Conservation (phyloP, 768 basidiomycete species). For the Tricholomella constricta region DNA sequence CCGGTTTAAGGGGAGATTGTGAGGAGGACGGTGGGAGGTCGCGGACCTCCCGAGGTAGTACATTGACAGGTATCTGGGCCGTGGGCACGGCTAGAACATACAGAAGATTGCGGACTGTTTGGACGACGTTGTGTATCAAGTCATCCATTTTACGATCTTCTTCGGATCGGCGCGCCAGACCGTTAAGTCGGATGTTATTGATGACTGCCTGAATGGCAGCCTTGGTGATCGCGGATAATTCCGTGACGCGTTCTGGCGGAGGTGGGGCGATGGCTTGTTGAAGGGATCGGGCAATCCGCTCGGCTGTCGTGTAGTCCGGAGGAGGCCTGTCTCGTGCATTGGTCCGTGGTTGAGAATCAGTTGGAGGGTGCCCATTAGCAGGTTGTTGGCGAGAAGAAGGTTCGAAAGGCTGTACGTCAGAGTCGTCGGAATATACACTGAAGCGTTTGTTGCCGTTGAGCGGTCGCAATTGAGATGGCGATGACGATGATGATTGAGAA, state of each 20-base stretch:
- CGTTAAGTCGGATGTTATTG: slow-evolving; percentile 54
- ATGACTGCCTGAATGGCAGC: slow-evolving; percentile 64
- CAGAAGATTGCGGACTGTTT: slow-evolving; percentile 78
- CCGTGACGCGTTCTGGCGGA: slow-evolving; percentile 57
- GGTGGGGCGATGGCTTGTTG: slow-evolving; percentile 61
- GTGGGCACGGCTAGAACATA: slow-evolving; percentile 63
- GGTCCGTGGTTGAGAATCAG: slow-evolving; percentile 13
- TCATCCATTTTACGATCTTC: slow-evolving; percentile 62
- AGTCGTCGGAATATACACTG: slow-evolving; percentile 81
- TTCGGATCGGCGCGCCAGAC: slow-evolving; percentile 47
- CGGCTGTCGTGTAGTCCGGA: slow-evolving; percentile 62
- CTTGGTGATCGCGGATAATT: slow-evolving; percentile 60
- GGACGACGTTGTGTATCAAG: slow-evolving; percentile 62
- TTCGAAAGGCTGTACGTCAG: slow-evolving; percentile 62
- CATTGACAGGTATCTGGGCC: slow-evolving; percentile 58
- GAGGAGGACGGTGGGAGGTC: slow-evolving; percentile 47
- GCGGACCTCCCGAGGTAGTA: slow-evolving; percentile 52
- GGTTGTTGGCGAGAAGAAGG: slow-evolving; percentile 26
- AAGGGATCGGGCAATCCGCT: slow-evolving; percentile 65
- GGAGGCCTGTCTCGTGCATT: slow-evolving; percentile 23
- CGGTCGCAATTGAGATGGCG: slow-evolving; percentile 29
- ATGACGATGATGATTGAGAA: slow-evolving; percentile 16
- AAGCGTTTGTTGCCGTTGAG: slow-evolving; percentile 43
- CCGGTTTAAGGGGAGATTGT: slow-evolving; percentile 70
- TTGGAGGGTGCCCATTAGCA: slow-evolving; percentile 27